Base-by-base conservation (phyloP, 2,329 filamentous ascomycete genomes). In the Intubia oerlemansii region DNA sequence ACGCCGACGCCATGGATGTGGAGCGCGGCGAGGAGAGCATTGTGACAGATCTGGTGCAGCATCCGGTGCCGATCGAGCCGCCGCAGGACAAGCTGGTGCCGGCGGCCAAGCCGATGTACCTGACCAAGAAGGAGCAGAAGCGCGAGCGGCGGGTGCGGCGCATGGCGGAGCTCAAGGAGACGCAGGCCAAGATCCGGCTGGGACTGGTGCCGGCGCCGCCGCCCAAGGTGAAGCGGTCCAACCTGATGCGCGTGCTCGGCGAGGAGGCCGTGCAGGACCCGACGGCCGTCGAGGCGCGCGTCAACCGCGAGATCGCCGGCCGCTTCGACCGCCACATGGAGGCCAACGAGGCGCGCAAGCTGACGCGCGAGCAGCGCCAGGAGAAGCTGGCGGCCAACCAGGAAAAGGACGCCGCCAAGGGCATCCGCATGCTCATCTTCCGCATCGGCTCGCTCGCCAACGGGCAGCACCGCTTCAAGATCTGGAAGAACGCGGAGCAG, bases 191-290 rank as follows among this genome's bases (percentile, higher is more conserved):
- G 56, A 88, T 95, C 36, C 67, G 85, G 33, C 59, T 98, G 9
- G 88, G 88, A 13, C 62, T 98, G 10, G 75, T 85, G 34, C 81
- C 84, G 4, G 80, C 85, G 13, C 82, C 84, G 17, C 77, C 84
- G 16, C 85, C 88, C 9, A 98, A 95, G 52, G 81, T 98, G 40
- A 95, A 93, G 54, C 90, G 90, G 51, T 79, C 76, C 33, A 98
- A 98, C 49, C 66, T 98, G 45, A 98, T 98, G 88, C 75, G 84
- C 33, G 88, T 98, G 17, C 62, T 93, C 32, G 88, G 88, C 36
- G 81, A 93, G 46, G 75, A 81, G 50, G 65, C 65, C 12, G 85
- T 98, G 39, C 90, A 92, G 45, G 88, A 98, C 51, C 88, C 88
- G 6, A 98, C 90, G 1, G 88, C 88, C 4, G 88, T 98, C 25